phyloP scores from a whole-genome alignment of 73 alveolate genomes.

The Paramecium caudatum region DNA sequence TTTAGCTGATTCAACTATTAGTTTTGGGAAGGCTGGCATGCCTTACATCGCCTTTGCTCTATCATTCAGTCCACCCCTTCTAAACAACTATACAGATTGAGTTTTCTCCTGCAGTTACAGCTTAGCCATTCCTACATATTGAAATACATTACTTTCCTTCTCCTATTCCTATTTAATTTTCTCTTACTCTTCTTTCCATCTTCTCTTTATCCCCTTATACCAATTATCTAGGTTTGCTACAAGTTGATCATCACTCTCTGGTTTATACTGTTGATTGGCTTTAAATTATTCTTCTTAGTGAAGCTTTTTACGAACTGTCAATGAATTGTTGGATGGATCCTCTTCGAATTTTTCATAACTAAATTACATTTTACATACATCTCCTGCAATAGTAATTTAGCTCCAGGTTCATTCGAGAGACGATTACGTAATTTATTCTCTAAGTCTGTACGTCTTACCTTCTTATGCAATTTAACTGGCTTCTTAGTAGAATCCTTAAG shows the following conservation, averaged over 20 bases:
- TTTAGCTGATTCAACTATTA: neutral
- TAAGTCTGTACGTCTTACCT: slow-evolving; percentile 20
- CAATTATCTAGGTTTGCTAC: slow-evolving; percentile 44
- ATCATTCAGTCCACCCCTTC: slow-evolving; percentile 17
- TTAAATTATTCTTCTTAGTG: slow-evolving; percentile 47
- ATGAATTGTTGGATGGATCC: neutral
- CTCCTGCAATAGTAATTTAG: slow-evolving; percentile 22
- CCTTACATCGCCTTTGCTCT: neutral
- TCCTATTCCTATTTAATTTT: slow-evolving; percentile 2
- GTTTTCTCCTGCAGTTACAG: neutral
- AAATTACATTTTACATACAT: neutral
- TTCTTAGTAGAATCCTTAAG: slow-evolving; percentile 1
- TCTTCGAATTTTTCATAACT: slow-evolving; percentile 60
- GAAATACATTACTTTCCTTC: neutral
- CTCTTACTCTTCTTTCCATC: neutral
- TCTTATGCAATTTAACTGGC: slow-evolving; percentile 41
- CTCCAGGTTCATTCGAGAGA: slow-evolving; percentile 43
- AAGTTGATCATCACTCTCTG: slow-evolving; percentile 54
- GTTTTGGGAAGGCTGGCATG: neutral
- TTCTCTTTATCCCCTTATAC: slow-evolving; percentile 46
- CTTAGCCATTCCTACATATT: neutral
- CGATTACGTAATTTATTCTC: neutral
- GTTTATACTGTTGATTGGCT: neutral
- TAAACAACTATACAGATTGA: neutral
- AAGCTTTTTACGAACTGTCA: neutral